A percentile compares a stretch with the other conserved stretches of the same genome.
These are phyloP conservation scores for Colletotrichum gloeosporioides DNA, from an alignment of 2,329 filamentous ascomycete genomes.

Conservation along the genomic window DNA sequence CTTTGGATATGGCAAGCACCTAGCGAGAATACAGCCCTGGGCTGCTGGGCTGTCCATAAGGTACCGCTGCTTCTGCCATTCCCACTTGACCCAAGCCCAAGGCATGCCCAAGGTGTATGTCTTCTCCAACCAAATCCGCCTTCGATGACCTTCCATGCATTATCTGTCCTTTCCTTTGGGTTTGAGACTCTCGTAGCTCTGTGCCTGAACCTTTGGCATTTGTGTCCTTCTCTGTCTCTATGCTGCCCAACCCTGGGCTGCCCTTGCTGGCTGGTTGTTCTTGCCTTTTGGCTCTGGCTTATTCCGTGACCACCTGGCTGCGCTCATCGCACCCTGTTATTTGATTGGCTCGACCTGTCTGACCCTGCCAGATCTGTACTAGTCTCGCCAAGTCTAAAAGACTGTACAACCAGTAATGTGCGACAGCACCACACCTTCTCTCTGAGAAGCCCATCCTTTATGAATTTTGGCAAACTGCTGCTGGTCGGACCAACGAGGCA, in stretches of 20 bases:
- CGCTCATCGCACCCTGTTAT: background rate
- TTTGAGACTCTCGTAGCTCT: background rate
- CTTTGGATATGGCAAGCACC: background rate
- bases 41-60: background rate
- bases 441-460: conserved; percentile 3
- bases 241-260: background rate
- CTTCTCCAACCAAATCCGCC: background rate
- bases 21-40: background rate
- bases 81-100: background rate
- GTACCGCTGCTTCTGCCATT: conserved; percentile 10
- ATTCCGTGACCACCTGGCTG: conserved; percentile 13
- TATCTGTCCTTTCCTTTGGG: background rate
- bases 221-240: background rate
- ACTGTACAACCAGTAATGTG: conserved; percentile 7
- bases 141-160: conserved; percentile 8
- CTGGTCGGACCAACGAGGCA: background rate
- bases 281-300: background rate
- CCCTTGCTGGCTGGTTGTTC: background rate
- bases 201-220: background rate
- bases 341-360: background rate
- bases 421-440: conserved; percentile 15
- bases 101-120: background rate
- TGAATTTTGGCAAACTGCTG: conserved; percentile 6
- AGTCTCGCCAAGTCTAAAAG: conserved; percentile 4
- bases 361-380: background rate